A percentile compares a stretch with the other conserved stretches of the same genome.
Conservation (phyloP, 1,139 yeast genomes). For the Candida anutae region DNA sequence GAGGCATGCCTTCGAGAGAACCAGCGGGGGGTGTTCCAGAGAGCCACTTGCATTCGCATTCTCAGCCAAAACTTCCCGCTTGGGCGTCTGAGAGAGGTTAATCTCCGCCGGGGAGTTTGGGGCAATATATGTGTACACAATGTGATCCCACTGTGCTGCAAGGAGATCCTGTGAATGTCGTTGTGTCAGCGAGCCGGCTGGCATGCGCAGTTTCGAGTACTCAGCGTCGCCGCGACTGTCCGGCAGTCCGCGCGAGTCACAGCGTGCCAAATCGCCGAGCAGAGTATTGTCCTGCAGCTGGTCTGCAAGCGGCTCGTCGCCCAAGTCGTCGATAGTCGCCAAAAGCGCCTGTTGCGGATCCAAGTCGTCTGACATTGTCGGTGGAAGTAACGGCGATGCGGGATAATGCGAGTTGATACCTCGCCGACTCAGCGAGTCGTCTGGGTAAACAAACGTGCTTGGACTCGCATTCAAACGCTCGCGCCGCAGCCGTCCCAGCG, state of each 20-base stretch:
- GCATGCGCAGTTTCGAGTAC: no score
- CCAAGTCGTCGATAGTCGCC: conserved; percentile 27
- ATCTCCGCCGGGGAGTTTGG: conserved; percentile 37
- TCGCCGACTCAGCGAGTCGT: no score
- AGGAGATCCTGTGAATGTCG: conserved; percentile 11
- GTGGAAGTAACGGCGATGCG: conserved; percentile 1
- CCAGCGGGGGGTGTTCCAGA: conserved; percentile 30
- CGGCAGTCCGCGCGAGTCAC: conserved; percentile 4
- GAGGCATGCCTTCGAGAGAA: conserved; percentile 33
- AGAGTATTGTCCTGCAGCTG: no score
- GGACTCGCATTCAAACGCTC: background rate
- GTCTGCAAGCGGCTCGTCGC: no score
- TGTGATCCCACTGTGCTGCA: conserved; percentile 21
- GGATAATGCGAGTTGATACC: background rate
- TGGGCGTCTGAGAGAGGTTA: conserved; percentile 31
- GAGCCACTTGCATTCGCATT: conserved; percentile 5
- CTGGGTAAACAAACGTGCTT: background rate
- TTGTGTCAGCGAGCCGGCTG: no score
- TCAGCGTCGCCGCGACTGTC: conserved; percentile 2
- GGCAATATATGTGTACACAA: conserved; percentile 19
- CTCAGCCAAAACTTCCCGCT: conserved; percentile 24
- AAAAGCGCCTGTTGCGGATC: conserved; percentile 22
- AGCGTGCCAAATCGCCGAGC: background rate
- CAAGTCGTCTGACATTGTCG: conserved; percentile 12
- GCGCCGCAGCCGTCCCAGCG: conserved; percentile 1